Conservation (phyloP, 495 filamentous ascomycete genomes). For the Penicillium mononematosum region DNA sequence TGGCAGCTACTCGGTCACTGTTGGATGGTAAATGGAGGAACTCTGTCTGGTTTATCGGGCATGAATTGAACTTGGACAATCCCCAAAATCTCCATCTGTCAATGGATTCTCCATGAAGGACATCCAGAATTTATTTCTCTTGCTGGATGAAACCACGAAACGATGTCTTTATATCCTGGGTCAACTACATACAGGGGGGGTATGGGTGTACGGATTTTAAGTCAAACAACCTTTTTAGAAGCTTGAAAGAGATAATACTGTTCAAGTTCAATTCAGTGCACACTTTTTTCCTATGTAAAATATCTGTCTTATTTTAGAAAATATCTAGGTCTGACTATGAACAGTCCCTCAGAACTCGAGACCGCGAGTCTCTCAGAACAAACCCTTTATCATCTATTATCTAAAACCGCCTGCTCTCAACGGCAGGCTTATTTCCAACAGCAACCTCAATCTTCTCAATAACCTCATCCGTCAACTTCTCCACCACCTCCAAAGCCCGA, state of each 20-base stretch:
- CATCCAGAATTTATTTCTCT: background rate
- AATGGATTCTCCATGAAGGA: background rate
- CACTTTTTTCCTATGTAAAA: background rate
- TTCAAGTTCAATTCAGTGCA: background rate
- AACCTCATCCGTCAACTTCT: slow-evolving; percentile 64
- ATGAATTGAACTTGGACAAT: background rate
- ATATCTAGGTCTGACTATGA: too few species aligned
- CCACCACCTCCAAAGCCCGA: slow-evolving; percentile 57
- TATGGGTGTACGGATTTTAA: background rate
- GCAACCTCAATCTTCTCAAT: slow-evolving; percentile 68
- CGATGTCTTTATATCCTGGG: background rate
- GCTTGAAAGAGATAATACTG: background rate
- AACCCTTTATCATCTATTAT: background rate
- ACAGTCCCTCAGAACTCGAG: too few species aligned
- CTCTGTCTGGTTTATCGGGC: background rate
- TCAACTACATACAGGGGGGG: background rate
- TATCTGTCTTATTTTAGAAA: background rate
- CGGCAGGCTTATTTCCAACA: slow-evolving; percentile 61
- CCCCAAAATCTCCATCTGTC: background rate
- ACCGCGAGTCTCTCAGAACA: too few species aligned
- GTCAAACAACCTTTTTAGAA: background rate
- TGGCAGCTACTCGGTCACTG: slow-evolving; percentile 17
- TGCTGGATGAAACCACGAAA: background rate
- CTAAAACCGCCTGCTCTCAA: slow-evolving; percentile 24
- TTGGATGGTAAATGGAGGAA: slow-evolving; percentile 25